Evolutionary conservation across 2,329 filamentous ascomycete species (phyloP), one percentile per base, ranked within the genome.

Genomic region (Alternaria ventricosa): DNA sequence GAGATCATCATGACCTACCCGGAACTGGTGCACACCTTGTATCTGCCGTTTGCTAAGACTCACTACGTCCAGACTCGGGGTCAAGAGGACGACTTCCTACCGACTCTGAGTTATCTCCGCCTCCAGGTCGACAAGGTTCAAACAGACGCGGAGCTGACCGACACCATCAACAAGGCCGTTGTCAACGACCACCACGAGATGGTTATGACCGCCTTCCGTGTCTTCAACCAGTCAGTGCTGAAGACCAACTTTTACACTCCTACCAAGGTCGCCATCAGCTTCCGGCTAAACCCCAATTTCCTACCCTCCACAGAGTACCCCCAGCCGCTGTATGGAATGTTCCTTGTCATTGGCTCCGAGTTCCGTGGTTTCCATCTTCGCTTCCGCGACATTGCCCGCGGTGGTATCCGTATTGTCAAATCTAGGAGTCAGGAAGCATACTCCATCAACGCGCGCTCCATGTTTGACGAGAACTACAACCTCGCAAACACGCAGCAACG

Each of bases 231-330:
- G 61, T 89, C 92, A 50, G 90, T 98, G 49, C 86, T 98, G 71
- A 99, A 98, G 88, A 99, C 96, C 72, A 99, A 99, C 85, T 92
- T 91, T 81, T 97, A 96, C 86, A 99, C 96, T 1, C 96, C 96
- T 0, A 99, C 96, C 68, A 99, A 99, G 87, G 95, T 99, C 43
- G 96, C 96, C 10, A 87, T 99, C 71, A 97, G 94, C 84, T 99
- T 99, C 89, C 92, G 96, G 58, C 84, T 99, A 65, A 91, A 97
- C 77, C 93, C 94, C 7, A 87, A 84, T 44, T 99, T 99, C 87
- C 85, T 99, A 41, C 96, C 96, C 5, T 87, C 91, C 65, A 89
- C 94, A 57, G 96, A 99, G 82, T 99, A 99, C 80, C 92, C 96
- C 47, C 93, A 95, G 80, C 93, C 90, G 7, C 86, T 99, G 9